phyloP scores from a whole-genome alignment of 2,329 filamentous ascomycete genomes.

The Aspergillus pseudoterreus region DNA sequence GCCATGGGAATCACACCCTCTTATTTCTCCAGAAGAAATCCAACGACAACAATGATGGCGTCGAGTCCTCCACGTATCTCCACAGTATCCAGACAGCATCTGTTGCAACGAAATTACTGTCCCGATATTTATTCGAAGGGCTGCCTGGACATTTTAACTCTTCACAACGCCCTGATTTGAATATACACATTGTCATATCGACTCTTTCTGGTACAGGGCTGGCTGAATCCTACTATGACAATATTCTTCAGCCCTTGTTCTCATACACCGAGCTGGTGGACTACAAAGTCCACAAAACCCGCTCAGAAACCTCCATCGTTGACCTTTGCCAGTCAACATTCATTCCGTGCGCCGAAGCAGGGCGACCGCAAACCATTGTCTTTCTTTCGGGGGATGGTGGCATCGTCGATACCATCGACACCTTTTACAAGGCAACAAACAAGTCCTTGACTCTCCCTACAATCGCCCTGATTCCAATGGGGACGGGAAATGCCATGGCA shows the following conservation, averaged over 20 bases:
- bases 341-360: constrained; percentile 47
- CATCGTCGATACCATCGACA: constrained; percentile 76
- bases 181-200: constrained; percentile 63
- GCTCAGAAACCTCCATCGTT: constrained; percentile 59
- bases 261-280: constrained; percentile 40
- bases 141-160: constrained; percentile 19
- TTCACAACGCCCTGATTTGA: constrained; percentile 3
- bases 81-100: constrained; percentile 13
- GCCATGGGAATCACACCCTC: constrained; percentile 14
- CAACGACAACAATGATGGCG: neutral
- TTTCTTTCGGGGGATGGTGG: constrained; percentile 87
- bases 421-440: constrained; percentile 38
- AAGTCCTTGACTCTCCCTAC: constrained; percentile 48
- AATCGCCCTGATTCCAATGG: constrained; percentile 54
- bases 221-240: constrained; percentile 54
- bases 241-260: constrained; percentile 56
- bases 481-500: constrained; percentile 46
- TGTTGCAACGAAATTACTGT: constrained; percentile 15
- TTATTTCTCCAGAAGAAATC: constrained; percentile 18
- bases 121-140: constrained; percentile 12
- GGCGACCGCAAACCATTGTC: constrained; percentile 59
- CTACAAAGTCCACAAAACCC: constrained; percentile 60
- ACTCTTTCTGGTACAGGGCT: constrained; percentile 61
- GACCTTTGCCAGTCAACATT: constrained; percentile 56
- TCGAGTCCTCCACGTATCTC: constrained; percentile 9